Percentiles rank a stretch among this genome's conserved stretches.
phyloP scores from a whole-genome alignment of 2,329 filamentous ascomycete species.

The Fusarium sororula region DNA sequence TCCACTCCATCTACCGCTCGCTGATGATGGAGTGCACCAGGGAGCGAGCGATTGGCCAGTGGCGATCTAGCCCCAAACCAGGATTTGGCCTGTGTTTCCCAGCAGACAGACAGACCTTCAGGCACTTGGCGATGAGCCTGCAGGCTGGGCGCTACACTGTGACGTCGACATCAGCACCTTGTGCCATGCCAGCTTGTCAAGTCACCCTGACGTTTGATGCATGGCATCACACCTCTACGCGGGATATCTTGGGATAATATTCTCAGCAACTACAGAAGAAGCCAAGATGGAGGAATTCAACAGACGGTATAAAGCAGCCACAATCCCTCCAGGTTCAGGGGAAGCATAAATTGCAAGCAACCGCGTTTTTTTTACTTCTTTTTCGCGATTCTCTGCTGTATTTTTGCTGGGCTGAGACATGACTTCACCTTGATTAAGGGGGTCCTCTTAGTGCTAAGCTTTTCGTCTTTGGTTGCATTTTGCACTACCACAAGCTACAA shows the following conservation, averaged over 20 bases:
- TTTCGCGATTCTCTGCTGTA: background rate
- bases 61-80: constrained; percentile 34
- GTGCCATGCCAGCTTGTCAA: constrained; percentile 19
- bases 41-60: constrained; percentile 1
- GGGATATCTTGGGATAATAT: background rate
- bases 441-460: constrained; percentile 28
- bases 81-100: constrained; percentile 23
- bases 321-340: background rate
- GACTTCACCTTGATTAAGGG: constrained; percentile 39
- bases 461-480: constrained; percentile 5
- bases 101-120: constrained; percentile 7
- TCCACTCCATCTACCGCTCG: background rate
- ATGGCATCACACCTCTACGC: constrained; percentile 5
- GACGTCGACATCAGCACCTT: constrained; percentile 38
- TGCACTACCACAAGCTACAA: background rate
- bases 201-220: constrained; percentile 12
- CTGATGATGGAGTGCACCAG: constrained; percentile 8
- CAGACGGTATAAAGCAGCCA: background rate
- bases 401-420: constrained; percentile 42
- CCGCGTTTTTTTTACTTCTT: background rate
- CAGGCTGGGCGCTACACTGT: constrained; percentile 28
- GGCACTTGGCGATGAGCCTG: constrained; percentile 37
- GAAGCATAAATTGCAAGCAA: background rate
- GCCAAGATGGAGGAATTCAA: background rate
- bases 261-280: background rate